A percentile compares a stretch with the other conserved stretches of the same genome.
Evolutionary conservation across 805 yeast genomes (phyloP).

Genomic region (Lipomyces yamanashiensis): DNA sequence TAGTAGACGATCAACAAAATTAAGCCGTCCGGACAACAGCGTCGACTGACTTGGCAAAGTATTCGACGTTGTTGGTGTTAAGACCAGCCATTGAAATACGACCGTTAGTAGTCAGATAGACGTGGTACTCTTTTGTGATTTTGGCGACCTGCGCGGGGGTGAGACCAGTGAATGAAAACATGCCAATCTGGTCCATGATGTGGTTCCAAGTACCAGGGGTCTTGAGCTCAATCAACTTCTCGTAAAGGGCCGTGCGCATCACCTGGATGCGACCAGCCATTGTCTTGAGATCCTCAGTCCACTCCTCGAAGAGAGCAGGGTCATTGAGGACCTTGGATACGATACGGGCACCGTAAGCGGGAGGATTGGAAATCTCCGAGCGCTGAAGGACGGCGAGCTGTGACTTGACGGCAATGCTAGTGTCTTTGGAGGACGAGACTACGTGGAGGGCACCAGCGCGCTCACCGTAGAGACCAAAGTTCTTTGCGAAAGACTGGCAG

Average conservation of each 20-base stretch:
- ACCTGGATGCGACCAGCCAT: slow-evolving; percentile 83
- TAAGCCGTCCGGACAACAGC: slow-evolving; percentile 32
- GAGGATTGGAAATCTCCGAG: slow-evolving; percentile 90
- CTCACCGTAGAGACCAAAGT: slow-evolving; percentile 97
- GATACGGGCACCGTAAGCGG: slow-evolving; percentile 92
- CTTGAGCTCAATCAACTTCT: slow-evolving; percentile 59
- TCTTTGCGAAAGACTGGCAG: slow-evolving; percentile 96
- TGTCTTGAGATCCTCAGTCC: slow-evolving; percentile 81
- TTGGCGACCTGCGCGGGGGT: slow-evolving; percentile 73
- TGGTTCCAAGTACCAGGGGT: slow-evolving; percentile 96
- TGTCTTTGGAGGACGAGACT: slow-evolving; percentile 51
- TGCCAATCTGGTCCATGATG: slow-evolving; percentile 87
- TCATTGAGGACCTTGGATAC: slow-evolving; percentile 75
- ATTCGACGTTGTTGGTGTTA: slow-evolving; percentile 73
- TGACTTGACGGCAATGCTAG: slow-evolving; percentile 64
- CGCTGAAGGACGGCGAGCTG: slow-evolving; percentile 79
- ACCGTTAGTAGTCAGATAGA: slow-evolving; percentile 81
- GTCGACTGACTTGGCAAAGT: slow-evolving; percentile 81
- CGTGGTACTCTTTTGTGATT: slow-evolving; percentile 76
- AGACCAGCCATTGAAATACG: slow-evolving; percentile 94
- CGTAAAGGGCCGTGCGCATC: slow-evolving; percentile 75
- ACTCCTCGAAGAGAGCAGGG: slow-evolving; percentile 70
- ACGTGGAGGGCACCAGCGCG: slow-evolving; percentile 93
- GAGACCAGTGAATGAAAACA: slow-evolving; percentile 95
- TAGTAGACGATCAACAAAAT: neutral